Evolutionary conservation across 371 early-diverging fungal species (phyloP), one percentile per base, ranked within the genome.

Genomic region (Modicella reniformis): DNA sequence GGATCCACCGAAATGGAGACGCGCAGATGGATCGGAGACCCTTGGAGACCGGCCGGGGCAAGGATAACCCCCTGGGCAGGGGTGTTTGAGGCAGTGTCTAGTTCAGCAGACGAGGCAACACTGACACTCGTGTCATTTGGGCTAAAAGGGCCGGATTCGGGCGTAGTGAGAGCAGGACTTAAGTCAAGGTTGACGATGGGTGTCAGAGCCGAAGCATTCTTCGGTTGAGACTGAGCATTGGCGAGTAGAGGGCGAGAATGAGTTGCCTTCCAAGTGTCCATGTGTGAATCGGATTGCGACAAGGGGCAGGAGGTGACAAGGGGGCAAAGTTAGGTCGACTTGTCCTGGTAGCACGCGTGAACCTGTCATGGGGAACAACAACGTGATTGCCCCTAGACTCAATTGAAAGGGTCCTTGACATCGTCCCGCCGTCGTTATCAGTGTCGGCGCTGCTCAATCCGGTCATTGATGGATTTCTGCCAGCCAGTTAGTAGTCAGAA

Each of bases 1-100:
- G 68, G 68, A 48, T 77, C 77, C 6, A 77, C 41, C 2, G 58
- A 28, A 15, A 77, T 68, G 1, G 77, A 77, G 13, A 68, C 72
- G 25, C 77, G 47, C 15, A 77, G 51, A 10, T 77, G 77, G 12
- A 72, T 44, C 0, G 77, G 65, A 3, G 68, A 49, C 19, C 57
- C 32, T 7, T 52, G 50, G 32, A 44, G 25, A 37, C 21, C n/a
- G 33, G 41, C 30, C 28, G 25, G 44, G 10, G 41, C 50, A 10
- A 29, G 15, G 7, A 29, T 17, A 9, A 33, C 10, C n/a, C 48
- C n/a, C 13, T 37, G 55, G 28, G n/a, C n/a, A n/a, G n/a, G n/a
- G n/a, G n/a, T n/a, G 56, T 32, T 21, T 9, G 21, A 5, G 9
- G 8, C 17, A 61, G 52, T 30, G 15, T n/a, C 57, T 17, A 28